A percentile compares a stretch with the other conserved stretches of the same genome.
Evolutionary conservation across 129 eudicot species (phyloP).

Genomic region (Artemisia argyi): DNA sequence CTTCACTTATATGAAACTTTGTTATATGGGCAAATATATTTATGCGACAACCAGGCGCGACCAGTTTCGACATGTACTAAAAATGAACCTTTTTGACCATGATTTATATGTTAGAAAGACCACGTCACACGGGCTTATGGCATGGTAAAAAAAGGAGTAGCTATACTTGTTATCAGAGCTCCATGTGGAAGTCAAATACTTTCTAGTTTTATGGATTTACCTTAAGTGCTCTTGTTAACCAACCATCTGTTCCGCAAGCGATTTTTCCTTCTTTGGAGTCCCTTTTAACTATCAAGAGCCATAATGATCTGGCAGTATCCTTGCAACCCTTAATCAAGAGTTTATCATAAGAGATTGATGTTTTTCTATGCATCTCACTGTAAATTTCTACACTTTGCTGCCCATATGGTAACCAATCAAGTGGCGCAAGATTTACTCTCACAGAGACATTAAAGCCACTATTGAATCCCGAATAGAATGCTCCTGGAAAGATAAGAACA

Average conservation of each 20-base stretch:
- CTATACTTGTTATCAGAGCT: neutral
- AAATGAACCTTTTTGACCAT: no score
- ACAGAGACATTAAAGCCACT: constrained; percentile 69
- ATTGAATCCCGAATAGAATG: constrained; percentile 66
- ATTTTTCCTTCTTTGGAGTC: constrained; percentile 35
- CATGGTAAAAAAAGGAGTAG: no score
- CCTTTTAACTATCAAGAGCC: constrained; percentile 7
- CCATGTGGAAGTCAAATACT: no score
- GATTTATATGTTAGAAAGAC: no score
- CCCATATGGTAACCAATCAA: constrained; percentile 94
- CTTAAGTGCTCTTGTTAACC: constrained; percentile 60
- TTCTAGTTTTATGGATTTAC: constrained; percentile 28
- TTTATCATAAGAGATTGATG: constrained; percentile 69
- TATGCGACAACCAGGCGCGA: no score
- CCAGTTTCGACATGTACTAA: no score
- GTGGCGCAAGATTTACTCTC: constrained; percentile 62
- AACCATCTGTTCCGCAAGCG: constrained; percentile 61
- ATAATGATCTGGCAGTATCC: constrained; percentile 47
- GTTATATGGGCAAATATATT: no score
- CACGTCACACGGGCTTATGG: no score
- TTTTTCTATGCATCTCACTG: constrained; percentile 51
- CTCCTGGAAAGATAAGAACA: constrained; percentile 68
- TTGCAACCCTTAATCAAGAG: constrained; percentile 58
- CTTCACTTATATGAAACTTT: no score
- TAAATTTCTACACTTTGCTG: constrained; percentile 53